Conservation (phyloP, 225 moss, liverwort and hornwort genomes). For the Bryum argenteum region DNA sequence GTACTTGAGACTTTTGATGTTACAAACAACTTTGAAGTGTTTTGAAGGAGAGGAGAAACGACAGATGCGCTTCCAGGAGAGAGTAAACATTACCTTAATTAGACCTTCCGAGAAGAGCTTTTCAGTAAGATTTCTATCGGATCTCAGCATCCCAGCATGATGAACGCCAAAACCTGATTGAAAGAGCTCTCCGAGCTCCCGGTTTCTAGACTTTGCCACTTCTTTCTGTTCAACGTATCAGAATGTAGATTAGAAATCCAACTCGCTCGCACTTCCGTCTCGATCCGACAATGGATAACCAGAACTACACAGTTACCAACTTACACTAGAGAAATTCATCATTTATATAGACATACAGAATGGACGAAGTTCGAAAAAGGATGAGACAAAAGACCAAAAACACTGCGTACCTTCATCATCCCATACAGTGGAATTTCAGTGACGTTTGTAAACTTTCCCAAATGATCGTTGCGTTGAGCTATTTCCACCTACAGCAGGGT, state of each 20-base stretch:
- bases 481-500: constrained; percentile 74
- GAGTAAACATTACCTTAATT: constrained; percentile 63
- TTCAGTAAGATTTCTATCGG: constrained; percentile 89
- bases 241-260: constrained; percentile 21
- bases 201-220: constrained; percentile 88
- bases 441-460: constrained; percentile 78
- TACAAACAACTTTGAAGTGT: neutral
- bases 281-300: constrained; percentile 15
- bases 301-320: neutral
- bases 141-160: constrained; percentile 97
- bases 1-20: neutral
- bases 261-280: constrained; percentile 1
- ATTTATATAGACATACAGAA: neutral
- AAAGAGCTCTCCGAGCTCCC: constrained; percentile 88
- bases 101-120: constrained; percentile 89
- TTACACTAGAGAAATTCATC: neutral
- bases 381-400: constrained; percentile 1
- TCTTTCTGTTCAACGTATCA: constrained; percentile 67
- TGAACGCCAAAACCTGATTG: constrained; percentile 91
- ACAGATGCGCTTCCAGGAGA: constrained; percentile 11
- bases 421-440: constrained; percentile 73
- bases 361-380: neutral
- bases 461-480: constrained; percentile 82
- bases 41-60: neutral
- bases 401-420: constrained; percentile 69